Evolutionary conservation across 805 yeast species (phyloP).

Genomic region (Kuraishia piskuri): DNA sequence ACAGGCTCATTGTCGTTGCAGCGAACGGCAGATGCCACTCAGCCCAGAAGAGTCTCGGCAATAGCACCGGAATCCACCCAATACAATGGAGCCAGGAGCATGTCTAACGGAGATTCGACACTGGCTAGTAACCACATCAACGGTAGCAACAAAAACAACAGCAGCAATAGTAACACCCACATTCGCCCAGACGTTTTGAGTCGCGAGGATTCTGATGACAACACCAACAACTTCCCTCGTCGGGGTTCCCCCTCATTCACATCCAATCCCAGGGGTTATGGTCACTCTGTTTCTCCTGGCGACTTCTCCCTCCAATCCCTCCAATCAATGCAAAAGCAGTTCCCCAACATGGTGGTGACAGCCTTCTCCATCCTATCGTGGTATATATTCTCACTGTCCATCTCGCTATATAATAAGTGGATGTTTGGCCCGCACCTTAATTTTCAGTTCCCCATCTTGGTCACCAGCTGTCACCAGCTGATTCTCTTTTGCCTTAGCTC

Average conservation of each 20-base stretch:
- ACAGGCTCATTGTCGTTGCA: not conserved
- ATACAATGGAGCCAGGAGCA: not conserved
- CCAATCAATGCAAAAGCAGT: not conserved
- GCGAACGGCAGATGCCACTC: not conserved
- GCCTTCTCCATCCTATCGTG: constrained; percentile 30
- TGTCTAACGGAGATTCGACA: not conserved
- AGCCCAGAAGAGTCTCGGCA: not conserved
- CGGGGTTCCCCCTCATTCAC: not conserved
- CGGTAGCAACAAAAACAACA: not conserved
- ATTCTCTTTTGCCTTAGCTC: constrained; percentile 51
- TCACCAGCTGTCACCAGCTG: constrained; percentile 81
- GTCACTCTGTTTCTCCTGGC: not conserved
- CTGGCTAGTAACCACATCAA: not conserved
- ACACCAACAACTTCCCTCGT: not conserved
- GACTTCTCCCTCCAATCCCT: not conserved
- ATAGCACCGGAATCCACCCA: not conserved
- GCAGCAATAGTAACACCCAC: too few relatives aligned
- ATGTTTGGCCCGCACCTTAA: constrained; percentile 83
- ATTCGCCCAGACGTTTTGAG: not conserved
- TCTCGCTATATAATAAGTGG: constrained; percentile 89
- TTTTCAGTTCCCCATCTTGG: constrained; percentile 74
- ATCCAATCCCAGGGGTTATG: not conserved
- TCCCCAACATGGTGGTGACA: constrained; percentile 19
- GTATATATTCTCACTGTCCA: constrained; percentile 62
- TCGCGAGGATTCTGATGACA: not conserved